Conservation (phyloP, 2,329 filamentous ascomycete genomes). For the Xylariomycetidae sp. region DNA sequence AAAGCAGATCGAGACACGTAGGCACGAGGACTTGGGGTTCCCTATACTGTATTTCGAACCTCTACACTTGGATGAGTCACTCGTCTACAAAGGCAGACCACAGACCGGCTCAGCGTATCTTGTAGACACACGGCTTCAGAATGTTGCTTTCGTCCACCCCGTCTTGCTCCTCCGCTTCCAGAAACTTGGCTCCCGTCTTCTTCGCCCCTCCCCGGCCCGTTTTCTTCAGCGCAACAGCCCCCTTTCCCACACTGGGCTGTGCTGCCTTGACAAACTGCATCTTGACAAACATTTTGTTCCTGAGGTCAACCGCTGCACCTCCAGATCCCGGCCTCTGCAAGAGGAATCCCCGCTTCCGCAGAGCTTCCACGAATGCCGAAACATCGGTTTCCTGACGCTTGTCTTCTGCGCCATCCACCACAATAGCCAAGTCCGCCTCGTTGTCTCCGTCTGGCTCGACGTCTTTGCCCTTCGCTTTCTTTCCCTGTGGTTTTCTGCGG, state of each 20-base stretch:
- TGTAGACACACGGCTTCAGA: conserved; percentile 94
- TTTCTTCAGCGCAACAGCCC: conserved; percentile 37
- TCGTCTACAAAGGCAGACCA: too few relatives aligned
- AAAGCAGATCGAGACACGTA: too few relatives aligned
- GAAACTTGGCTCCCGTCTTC: conserved; percentile 48
- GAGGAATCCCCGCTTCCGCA: conserved; percentile 77
- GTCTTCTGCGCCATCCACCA: conserved; percentile 62
- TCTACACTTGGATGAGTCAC: too few relatives aligned
- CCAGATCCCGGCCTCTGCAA: conserved; percentile 64
- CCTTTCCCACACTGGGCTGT: conserved; percentile 69
- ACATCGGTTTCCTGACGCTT: conserved; percentile 75
- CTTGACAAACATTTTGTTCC: conserved; percentile 97
- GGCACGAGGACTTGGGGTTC: too few relatives aligned
- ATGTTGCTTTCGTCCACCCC: conserved; percentile 59
- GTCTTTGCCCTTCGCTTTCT: conserved; percentile 39
- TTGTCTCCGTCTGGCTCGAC: conserved; percentile 43
- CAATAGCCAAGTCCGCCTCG: conserved; percentile 56
- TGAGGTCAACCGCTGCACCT: conserved; percentile 62
- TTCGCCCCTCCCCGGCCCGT: conserved; percentile 11
- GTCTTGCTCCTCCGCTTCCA: conserved; percentile 53
- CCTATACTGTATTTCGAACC: too few relatives aligned
- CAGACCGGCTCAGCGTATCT: too few relatives aligned
- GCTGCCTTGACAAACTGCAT: conserved; percentile 91
- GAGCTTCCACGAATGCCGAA: conserved; percentile 75
- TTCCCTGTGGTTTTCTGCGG: conserved; percentile 43